Evolutionary conservation across 257 asterid species (phyloP).

Genomic region (Solanum commersonii): DNA sequence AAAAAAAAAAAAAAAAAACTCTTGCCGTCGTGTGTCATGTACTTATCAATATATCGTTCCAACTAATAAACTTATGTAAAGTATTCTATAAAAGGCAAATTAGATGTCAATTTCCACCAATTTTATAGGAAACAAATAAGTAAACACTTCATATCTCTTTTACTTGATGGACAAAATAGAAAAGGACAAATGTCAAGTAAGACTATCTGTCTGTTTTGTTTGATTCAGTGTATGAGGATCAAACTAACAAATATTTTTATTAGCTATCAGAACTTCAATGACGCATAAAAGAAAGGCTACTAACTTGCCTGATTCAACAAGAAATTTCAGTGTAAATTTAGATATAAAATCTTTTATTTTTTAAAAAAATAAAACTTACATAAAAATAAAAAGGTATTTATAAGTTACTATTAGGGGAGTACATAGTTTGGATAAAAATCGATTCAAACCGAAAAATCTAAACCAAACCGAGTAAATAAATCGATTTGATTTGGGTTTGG

Average conservation of each 20-base stretch:
- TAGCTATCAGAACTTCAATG: background rate
- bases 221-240: fast-evolving
- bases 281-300: background rate
- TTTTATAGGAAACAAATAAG: background rate
- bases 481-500: no score
- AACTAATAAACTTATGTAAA: background rate
- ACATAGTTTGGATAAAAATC: no score
- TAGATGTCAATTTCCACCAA: background rate
- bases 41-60: background rate
- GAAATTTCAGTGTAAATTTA: no score
- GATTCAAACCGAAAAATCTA: no score
- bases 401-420: no score
- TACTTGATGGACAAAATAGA: no score
- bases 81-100: background rate
- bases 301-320: background rate
- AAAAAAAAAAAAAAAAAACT: no score
- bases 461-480: no score
- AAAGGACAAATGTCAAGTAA: no score
- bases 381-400: background rate
- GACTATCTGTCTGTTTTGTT: no score
- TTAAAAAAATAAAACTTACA: background rate
- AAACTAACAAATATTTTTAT: background rate
- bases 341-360: no score
- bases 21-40: background rate
- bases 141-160: background rate